Evolutionary conservation across 139 green algal species (phyloP).

Genomic region (Tetradesmus obliquus): DNA sequence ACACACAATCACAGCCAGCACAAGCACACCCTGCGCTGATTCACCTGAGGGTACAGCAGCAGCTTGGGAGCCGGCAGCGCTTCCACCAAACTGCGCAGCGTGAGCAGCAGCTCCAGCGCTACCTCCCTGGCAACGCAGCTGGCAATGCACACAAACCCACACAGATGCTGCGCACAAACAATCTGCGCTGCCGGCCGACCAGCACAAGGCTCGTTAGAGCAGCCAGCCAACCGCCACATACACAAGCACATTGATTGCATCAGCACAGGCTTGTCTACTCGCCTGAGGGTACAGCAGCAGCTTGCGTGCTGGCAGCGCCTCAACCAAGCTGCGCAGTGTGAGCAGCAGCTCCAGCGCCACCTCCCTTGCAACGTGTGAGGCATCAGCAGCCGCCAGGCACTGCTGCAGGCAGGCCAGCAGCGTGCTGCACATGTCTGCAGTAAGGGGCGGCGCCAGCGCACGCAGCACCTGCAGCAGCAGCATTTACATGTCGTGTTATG

Average conservation of each 20-base stretch:
- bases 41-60: conserved; percentile 88
- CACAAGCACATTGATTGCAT: no score
- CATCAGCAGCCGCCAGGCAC: conserved; percentile 66
- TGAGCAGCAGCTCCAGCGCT: conserved; percentile 59
- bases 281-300: conserved; percentile 90
- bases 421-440: conserved; percentile 68
- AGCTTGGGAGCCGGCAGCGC: conserved; percentile 69
- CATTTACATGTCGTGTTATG: background rate
- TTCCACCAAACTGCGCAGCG: conserved; percentile 70
- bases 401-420: conserved; percentile 84
- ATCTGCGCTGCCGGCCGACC: no score
- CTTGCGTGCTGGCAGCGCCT: conserved; percentile 63
- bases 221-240: background rate
- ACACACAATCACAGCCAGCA: background rate
- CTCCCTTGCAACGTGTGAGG: conserved; percentile 44
- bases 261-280: background rate
- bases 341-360: conserved; percentile 60
- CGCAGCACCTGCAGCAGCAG: conserved; percentile 68
- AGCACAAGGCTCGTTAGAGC: no score
- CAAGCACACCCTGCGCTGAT: background rate
- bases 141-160: no score
- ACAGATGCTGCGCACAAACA: no score
- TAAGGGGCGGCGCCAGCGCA: conserved; percentile 75
- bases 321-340: conserved; percentile 71
- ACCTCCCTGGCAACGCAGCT: conserved; percentile 49